These are phyloP conservation scores for Anisodus tanguticus DNA, from an alignment of 257 asterid genomes.

Conservation along the genomic window DNA sequence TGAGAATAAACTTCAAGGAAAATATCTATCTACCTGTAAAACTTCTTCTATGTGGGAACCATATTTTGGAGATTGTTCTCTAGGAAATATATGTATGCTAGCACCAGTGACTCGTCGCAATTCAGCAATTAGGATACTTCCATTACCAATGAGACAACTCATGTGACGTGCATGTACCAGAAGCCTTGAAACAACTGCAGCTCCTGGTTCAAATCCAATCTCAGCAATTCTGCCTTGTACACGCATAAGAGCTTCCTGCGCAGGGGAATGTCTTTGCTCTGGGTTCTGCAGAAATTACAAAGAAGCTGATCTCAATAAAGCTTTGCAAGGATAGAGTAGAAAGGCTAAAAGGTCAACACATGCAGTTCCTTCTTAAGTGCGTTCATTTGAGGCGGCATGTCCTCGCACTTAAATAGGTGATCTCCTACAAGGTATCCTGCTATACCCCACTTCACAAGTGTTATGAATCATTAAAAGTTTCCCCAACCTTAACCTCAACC, in stretches of 20 bases:
- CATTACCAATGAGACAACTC: constrained; percentile 32
- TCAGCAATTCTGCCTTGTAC: constrained; percentile 38
- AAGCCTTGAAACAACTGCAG: constrained; percentile 40
- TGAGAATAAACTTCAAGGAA: constrained; percentile 25
- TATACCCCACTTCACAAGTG: too few species aligned
- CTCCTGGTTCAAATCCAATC: constrained; percentile 41
- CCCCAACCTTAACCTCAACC: too few species aligned
- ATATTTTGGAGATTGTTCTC: constrained; percentile 37
- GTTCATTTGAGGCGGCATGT: too few species aligned
- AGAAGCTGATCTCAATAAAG: constrained; percentile 9
- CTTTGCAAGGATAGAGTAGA: not conserved
- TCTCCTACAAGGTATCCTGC: too few species aligned
- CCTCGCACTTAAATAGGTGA: too few species aligned
- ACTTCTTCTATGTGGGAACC: constrained; percentile 40
- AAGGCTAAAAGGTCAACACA: not conserved
- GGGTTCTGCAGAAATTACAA: constrained; percentile 31
- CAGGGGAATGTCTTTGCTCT: constrained; percentile 41
- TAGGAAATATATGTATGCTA: constrained; percentile 35
- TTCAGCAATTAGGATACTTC: constrained; percentile 35
- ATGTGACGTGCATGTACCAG: constrained; percentile 36
- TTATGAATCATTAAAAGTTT: too few species aligned
- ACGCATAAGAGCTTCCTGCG: constrained; percentile 40
- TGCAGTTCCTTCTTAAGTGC: constrained; percentile 6
- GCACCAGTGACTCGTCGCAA: constrained; percentile 39
- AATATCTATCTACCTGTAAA: constrained; percentile 33